Evolutionary conservation across 2,329 filamentous ascomycete genomes (phyloP).

Genomic region (Arthrinium puccinioides): DNA sequence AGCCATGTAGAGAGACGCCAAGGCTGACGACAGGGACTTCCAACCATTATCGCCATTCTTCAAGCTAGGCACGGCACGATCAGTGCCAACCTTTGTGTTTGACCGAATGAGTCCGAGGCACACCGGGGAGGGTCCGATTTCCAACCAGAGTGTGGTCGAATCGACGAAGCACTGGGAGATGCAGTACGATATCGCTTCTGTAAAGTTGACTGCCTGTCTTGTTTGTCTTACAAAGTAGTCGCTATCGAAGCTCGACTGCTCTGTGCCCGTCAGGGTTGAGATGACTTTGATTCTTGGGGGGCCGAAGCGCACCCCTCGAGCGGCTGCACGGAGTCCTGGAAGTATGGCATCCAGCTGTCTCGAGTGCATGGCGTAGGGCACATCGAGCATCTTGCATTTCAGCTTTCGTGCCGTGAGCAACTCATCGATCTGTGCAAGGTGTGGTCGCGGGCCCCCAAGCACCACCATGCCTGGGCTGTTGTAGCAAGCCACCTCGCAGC

Average conservation of each 20-base stretch:
- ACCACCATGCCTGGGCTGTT: not conserved
- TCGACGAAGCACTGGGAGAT: constrained; percentile 6
- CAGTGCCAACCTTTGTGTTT: constrained; percentile 1
- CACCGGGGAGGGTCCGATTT: constrained; percentile 11
- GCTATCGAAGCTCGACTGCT: not conserved
- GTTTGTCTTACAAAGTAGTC: not conserved
- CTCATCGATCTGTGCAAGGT: not conserved
- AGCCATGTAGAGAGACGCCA: constrained; percentile 38
- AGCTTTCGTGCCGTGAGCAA: not conserved
- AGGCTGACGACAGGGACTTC: constrained; percentile 35
- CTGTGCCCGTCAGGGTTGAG: not conserved
- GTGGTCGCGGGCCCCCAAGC: not conserved
- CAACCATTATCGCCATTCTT: constrained; percentile 3
- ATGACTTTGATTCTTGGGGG: not conserved
- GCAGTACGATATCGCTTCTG: not conserved
- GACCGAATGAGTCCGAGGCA: constrained; percentile 10
- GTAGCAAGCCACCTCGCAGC: not conserved
- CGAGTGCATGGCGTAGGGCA: constrained; percentile 5
- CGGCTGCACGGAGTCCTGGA: not conserved
- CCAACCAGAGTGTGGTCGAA: constrained; percentile 13
- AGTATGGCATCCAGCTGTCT: constrained; percentile 4
- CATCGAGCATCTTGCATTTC: not conserved
- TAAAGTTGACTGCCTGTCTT: not conserved
- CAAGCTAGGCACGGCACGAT: not conserved
- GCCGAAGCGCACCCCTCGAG: not conserved